Conservation (phyloP, 441 rosid species). For the Macaranga tanarius region DNA sequence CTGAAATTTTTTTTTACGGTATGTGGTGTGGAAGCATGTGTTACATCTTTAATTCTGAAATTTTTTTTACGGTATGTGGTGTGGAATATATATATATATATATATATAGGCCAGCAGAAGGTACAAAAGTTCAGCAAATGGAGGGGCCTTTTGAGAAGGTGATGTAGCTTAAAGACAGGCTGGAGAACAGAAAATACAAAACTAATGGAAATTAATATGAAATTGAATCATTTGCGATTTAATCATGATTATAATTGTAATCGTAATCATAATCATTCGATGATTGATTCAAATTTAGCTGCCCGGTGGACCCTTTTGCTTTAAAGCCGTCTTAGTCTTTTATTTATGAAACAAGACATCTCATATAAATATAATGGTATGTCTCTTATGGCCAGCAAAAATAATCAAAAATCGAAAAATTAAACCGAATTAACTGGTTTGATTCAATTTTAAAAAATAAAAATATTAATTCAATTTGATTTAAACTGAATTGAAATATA, state of each 20-base stretch:
- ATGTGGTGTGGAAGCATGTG: too few relatives aligned
- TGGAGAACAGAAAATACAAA: neutral
- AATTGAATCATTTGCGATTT: neutral
- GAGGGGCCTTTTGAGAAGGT: neutral
- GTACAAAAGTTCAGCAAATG: neutral
- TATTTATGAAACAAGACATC: neutral
- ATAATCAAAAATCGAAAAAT: too few relatives aligned
- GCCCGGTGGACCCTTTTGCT: conserved; percentile 10
- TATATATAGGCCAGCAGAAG: conserved; percentile 3
- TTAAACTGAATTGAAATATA: too few relatives aligned
- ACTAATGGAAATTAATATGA: neutral
- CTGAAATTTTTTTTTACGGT: too few relatives aligned
- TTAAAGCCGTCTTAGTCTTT: conserved; percentile 3
- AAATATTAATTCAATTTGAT: too few relatives aligned
- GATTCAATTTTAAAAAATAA: too few relatives aligned
- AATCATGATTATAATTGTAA: conserved; percentile 18
- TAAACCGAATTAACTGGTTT: too few relatives aligned
- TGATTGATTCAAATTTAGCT: conserved; percentile 20
- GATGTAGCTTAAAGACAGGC: conserved; percentile 14
- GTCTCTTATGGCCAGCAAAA: too few relatives aligned
- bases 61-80: too few relatives aligned
- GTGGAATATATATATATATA: too few relatives aligned
- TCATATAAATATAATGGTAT: too few relatives aligned
- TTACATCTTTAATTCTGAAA: too few relatives aligned
- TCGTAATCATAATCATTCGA: conserved; percentile 25